A percentile compares a stretch with the other conserved stretches of the same genome.
These are phyloP conservation scores for Aspergillus viridinutans DNA, from an alignment of 2,329 filamentous ascomycete genomes.

Conservation along the genomic window DNA sequence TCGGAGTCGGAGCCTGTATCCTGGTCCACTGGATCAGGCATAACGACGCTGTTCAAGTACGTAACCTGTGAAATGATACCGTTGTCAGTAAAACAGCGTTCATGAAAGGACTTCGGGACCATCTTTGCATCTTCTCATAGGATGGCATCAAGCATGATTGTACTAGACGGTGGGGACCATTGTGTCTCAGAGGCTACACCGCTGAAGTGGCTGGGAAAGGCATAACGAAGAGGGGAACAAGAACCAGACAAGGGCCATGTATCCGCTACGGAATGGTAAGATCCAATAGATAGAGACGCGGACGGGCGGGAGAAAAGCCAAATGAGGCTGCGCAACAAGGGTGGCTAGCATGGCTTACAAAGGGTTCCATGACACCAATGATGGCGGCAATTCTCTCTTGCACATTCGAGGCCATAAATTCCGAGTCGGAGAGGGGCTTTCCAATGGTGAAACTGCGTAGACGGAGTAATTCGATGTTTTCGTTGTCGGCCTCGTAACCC, in stretches of 20 bases:
- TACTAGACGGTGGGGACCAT: constrained; percentile 12
- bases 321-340: constrained; percentile 19
- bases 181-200: constrained; percentile 15
- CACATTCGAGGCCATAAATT: constrained; percentile 59
- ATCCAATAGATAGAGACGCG: constrained; percentile 22
- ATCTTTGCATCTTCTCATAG: constrained; percentile 5
- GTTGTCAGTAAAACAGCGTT: constrained; percentile 21
- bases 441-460: constrained; percentile 74
- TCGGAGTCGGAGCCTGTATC: constrained; percentile 36
- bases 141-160: constrained; percentile 2
- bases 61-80: constrained; percentile 51
- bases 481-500: constrained; percentile 71
- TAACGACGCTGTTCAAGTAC: constrained; percentile 68
- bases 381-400: constrained; percentile 63
- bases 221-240: constrained; percentile 13
- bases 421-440: constrained; percentile 60
- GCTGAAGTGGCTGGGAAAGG: constrained; percentile 16
- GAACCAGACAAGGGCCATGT: constrained; percentile 8
- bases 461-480: constrained; percentile 75
- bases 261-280: constrained; percentile 15
- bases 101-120: constrained; percentile 1
- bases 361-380: constrained; percentile 67
- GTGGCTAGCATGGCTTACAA: constrained; percentile 58
- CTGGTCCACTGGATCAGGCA: constrained; percentile 60
- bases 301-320: constrained; percentile 18